phyloP scores from a whole-genome alignment of 2,329 filamentous ascomycete species.

The Colletotrichum melonis region DNA sequence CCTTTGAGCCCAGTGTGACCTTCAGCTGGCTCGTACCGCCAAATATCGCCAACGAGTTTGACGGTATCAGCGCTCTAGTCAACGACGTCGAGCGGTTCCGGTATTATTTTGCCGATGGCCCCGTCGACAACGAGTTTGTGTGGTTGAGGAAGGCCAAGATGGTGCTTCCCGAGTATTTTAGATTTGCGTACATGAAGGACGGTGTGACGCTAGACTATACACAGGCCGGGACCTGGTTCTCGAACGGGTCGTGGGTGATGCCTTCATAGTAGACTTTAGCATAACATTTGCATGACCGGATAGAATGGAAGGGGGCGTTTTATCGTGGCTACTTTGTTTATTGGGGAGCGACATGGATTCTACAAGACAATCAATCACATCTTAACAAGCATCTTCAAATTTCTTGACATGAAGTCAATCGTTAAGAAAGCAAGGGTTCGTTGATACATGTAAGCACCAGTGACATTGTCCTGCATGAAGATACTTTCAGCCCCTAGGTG shows the following conservation, averaged over 20 bases:
- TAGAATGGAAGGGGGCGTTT: neutral
- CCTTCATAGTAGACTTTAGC: constrained; percentile 9
- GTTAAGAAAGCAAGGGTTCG: neutral
- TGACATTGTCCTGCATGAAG: too few species aligned
- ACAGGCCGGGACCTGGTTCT: constrained; percentile 24
- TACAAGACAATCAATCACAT: neutral
- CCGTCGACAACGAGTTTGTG: constrained; percentile 16
- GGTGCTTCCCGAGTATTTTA: constrained; percentile 30
- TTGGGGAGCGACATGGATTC: neutral
- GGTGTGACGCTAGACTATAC: constrained; percentile 30
- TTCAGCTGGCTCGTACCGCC: constrained; percentile 62
- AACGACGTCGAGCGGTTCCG: constrained; percentile 87
- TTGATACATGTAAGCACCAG: neutral
- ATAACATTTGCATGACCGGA: neutral
- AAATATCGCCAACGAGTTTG: constrained; percentile 60
- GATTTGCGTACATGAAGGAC: constrained; percentile 32
- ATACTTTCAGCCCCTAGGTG: too few species aligned
- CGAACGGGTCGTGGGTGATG: constrained; percentile 27
- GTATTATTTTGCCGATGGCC: constrained; percentile 72
- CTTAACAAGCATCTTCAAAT: neutral
- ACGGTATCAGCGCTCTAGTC: constrained; percentile 83
- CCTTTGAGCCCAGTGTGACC: constrained; percentile 71
- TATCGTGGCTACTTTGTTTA: neutral
- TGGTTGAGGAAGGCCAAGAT: constrained; percentile 21
- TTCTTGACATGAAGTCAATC: neutral